A percentile compares a stretch with the other conserved stretches of the same genome.
These are phyloP conservation scores for Tetrapisispora fleetii DNA, from an alignment of 805 yeast species.

Conservation along the genomic window DNA sequence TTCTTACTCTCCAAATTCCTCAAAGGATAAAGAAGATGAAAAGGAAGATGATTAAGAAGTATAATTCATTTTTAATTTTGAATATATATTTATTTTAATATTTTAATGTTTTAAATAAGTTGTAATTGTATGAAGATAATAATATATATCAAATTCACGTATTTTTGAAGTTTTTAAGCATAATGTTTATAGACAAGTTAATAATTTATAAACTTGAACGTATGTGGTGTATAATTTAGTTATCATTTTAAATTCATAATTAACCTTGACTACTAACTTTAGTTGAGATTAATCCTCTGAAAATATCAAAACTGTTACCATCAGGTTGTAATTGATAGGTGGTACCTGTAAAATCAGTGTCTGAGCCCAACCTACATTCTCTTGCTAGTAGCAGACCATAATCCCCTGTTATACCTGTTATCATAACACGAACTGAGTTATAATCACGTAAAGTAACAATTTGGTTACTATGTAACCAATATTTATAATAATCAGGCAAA, in stretches of 20 bases:
- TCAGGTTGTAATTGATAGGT: slow-evolving; percentile 80
- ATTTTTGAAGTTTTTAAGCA: not conserved
- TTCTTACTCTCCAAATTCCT: slow-evolving; percentile 41
- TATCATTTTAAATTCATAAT: not conserved
- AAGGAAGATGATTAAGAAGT: slow-evolving; percentile 5
- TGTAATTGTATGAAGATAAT: slow-evolving; percentile 1
- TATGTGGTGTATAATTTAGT: too few relatives aligned
- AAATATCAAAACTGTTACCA: slow-evolving; percentile 94
- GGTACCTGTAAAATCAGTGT: slow-evolving; percentile 41
- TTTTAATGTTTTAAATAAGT: not conserved
- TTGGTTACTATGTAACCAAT: slow-evolving; percentile 82
- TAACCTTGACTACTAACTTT: slow-evolving; percentile 26
- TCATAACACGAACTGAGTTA: slow-evolving; percentile 44
- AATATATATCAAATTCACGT: not conserved
- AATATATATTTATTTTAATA: not conserved
- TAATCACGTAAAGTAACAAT: slow-evolving; percentile 55
- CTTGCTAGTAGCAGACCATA: slow-evolving; percentile 76
- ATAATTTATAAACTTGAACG: too few relatives aligned
- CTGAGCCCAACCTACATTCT: slow-evolving; percentile 39
- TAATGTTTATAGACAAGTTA: not conserved
- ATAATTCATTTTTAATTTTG: not conserved
- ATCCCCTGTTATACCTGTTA: slow-evolving; percentile 74
- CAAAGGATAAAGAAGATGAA: slow-evolving; percentile 9
- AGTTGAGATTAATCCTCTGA: slow-evolving; percentile 72
- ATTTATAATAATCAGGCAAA: slow-evolving; percentile 58